These are phyloP conservation scores for Gossypium gossypioides DNA, from an alignment of 441 rosid species.

Conservation along the genomic window DNA sequence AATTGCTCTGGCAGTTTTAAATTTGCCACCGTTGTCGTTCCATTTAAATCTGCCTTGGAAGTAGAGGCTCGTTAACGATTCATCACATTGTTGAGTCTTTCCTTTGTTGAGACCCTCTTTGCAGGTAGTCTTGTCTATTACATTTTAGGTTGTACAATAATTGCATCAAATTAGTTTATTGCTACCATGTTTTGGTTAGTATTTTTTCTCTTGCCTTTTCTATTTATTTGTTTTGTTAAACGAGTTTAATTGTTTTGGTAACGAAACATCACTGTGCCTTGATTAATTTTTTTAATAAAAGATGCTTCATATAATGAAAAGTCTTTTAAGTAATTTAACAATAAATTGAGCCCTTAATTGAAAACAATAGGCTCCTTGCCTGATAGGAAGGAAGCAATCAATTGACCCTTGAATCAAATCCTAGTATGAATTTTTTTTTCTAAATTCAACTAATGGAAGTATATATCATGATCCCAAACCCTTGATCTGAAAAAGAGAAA, in stretches of 20 bases:
- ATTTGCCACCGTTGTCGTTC: slow-evolving; percentile 25
- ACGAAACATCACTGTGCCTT: not conserved
- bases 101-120: not conserved
- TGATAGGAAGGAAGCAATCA: too few relatives aligned
- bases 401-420: too few relatives aligned
- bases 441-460: too few relatives aligned
- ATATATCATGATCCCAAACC: too few relatives aligned
- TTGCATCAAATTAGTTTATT: not conserved
- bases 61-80: not conserved
- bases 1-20: slow-evolving; percentile 35
- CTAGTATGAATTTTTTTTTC: too few relatives aligned
- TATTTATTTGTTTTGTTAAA: not conserved
- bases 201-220: not conserved
- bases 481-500: too few relatives aligned
- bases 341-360: too few relatives aligned
- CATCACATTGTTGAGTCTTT: not conserved
- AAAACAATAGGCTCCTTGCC: too few relatives aligned
- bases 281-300: not conserved
- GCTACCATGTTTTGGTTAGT: not conserved
- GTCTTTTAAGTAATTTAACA: too few relatives aligned
- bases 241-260: not conserved
- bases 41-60: not conserved
- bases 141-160: not conserved
- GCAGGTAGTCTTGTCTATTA: not conserved
- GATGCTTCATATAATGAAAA: too few relatives aligned